Percentiles rank a stretch among this genome's conserved stretches.
Conservation (phyloP, 805 yeast genomes). For the Brettanomyces custersianus region DNA sequence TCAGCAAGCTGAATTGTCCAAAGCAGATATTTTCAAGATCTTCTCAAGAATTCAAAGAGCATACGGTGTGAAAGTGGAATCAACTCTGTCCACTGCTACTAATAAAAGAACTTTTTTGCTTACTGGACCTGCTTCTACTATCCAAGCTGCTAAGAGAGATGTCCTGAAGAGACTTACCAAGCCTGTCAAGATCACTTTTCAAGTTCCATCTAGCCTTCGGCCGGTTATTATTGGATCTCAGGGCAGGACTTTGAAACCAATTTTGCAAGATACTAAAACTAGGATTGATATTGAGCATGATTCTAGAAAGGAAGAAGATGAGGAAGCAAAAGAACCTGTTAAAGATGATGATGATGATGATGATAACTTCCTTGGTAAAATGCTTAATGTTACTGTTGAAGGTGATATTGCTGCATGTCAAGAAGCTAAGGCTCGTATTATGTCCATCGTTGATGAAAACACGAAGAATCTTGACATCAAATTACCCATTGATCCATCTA, state of each 20-base stretch:
- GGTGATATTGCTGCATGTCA: constrained; percentile 84
- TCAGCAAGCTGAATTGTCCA: constrained; percentile 54
- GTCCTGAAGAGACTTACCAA: constrained; percentile 68
- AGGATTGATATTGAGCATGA: constrained; percentile 57
- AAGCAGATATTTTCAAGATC: constrained; percentile 61
- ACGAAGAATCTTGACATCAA: constrained; percentile 49
- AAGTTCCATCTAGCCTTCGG: constrained; percentile 70
- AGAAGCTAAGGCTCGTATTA: constrained; percentile 60
- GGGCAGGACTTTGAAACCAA: constrained; percentile 76
- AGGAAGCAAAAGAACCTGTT: constrained; percentile 4
- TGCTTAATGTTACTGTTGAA: constrained; percentile 55
- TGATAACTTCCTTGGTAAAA: constrained; percentile 51
- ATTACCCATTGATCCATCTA: constrained; percentile 33
- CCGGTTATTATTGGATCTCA: constrained; percentile 79
- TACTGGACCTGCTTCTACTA: constrained; percentile 62
- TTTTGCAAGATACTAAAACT: constrained; percentile 56
- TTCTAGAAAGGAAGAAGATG: constrained; percentile 9
- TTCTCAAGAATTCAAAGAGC: constrained; percentile 51
- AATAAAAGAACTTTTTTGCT: constrained; percentile 77
- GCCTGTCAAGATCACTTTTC: constrained; percentile 52
- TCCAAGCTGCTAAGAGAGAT: constrained; percentile 63
- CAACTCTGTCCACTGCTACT: constrained; percentile 68
- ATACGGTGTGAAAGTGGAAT: constrained; percentile 64
- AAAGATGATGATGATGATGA: constrained; percentile 18
- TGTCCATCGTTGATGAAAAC: constrained; percentile 66